Evolutionary conservation across 768 basidiomycete species (phyloP), one percentile per base, ranked within the genome.

Genomic region (Trametes villosa): DNA sequence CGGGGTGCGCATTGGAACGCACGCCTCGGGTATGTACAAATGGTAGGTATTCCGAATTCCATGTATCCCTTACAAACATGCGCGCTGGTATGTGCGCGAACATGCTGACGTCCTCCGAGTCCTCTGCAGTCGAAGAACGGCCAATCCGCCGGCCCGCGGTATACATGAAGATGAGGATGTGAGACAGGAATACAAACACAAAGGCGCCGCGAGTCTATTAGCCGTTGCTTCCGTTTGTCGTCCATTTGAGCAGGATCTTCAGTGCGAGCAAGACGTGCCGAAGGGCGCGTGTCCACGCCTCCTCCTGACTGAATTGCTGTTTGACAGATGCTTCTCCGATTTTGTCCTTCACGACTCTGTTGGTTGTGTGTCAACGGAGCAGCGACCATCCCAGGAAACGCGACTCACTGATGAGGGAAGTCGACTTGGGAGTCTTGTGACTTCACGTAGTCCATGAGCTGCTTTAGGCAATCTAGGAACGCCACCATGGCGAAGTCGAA

Each of bases 401-500:
- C 15, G 2, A 82, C 95, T 71, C 68, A 98, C 96, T 89, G 88
- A 72, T 96, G 88, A 47, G 93, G 88, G 68, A 96, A 88, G 56
- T 94, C 92, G 54, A 93, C 77, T 57, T 76, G 79, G 15, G 84
- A 65, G 63, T 93, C 92, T 68, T 90, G 85, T 12, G 84, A 79
- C 71, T 86, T 87, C 52, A 94, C 90, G 68, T 90, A 85, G 59
- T 97, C 95, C 76, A 94, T 87, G 27, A 98, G 77, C 70, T 98
- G 94, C 68, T 93, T 89, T 38, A 99, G 77, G 71, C 96, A 97
- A 65, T 98, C 97, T 42, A 99, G 81, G 70, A 98, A 94, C 11
- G 94, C 92, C 12, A 96, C 94, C 92, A 98, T 96, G 2, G 90
- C 96, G 63, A 91, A 84, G 74, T 98, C 96, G 74, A 98, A 99